Percentiles rank a stretch among this genome's conserved stretches.
Conservation (phyloP, 75 land plant species). For the Selaginella tamariscina region DNA sequence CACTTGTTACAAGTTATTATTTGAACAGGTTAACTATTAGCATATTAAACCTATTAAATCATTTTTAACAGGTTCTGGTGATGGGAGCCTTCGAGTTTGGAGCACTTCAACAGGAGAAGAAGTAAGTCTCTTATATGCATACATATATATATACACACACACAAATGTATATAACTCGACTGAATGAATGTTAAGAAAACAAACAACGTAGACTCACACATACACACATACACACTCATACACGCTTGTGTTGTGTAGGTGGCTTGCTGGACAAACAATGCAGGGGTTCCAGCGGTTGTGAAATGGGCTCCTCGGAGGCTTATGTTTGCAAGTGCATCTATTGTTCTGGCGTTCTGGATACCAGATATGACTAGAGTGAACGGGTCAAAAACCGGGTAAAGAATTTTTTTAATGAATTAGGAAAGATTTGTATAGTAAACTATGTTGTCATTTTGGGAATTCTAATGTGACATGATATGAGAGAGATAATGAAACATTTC, state of each 20-base stretch:
- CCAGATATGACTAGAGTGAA: constrained; percentile 39
- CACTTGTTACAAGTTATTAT: background rate
- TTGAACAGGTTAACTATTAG: background rate
- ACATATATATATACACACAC: too few relatives aligned
- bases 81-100: constrained; percentile 90
- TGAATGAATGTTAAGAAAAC: too few relatives aligned
- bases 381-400: constrained; percentile 9
- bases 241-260: constrained; percentile 42
- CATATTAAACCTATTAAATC: background rate
- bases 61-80: constrained; percentile 66
- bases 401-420: too few relatives aligned
- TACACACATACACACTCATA: too few relatives aligned
- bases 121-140: constrained; percentile 31
- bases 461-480: too few relatives aligned
- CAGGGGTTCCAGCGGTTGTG: constrained; percentile 55
- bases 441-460: too few relatives aligned
- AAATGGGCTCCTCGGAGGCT: constrained; percentile 96
- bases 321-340: constrained; percentile 93
- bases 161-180: too few relatives aligned
- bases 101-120: constrained; percentile 43
- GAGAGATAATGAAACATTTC: too few relatives aligned
- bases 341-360: constrained; percentile 75
- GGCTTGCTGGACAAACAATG: constrained; percentile 61
- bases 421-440: too few relatives aligned
- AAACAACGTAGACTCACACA: too few relatives aligned